phyloP scores from a whole-genome alignment of 257 asterid species.

The Buddleja alternifolia region DNA sequence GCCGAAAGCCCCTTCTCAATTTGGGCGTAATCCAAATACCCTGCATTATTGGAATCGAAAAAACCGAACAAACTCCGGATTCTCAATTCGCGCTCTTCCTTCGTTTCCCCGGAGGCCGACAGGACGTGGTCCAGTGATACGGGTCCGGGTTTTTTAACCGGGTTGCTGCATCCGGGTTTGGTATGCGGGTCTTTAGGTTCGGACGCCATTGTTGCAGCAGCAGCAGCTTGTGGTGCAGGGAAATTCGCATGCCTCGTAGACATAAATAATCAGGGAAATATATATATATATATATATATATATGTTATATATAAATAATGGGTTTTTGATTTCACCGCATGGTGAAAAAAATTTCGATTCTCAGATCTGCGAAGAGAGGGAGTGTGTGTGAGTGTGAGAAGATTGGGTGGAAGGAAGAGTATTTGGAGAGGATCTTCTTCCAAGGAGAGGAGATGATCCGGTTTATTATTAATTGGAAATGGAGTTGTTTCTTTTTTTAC shows the following conservation, averaged over 20 bases:
- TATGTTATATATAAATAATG: too few relatives aligned
- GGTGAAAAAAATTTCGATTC: not conserved
- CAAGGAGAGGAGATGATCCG: conserved; percentile 45
- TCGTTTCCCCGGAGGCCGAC: conserved; percentile 80
- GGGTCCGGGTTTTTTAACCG: conserved; percentile 85
- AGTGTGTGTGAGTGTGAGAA: not conserved
- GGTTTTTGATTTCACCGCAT: conserved; percentile 25
- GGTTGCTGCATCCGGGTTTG: conserved; percentile 74
- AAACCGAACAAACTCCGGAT: conserved; percentile 73
- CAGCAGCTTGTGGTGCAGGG: conserved; percentile 50
- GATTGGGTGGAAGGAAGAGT: conserved; percentile 30
- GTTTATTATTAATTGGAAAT: conserved; percentile 29
- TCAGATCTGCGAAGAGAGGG: conserved; percentile 41
- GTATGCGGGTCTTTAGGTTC: conserved; percentile 31
- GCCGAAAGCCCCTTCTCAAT: conserved; percentile 91
- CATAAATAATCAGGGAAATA: conserved; percentile 24
- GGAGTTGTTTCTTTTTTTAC: not conserved
- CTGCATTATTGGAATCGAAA: conserved; percentile 72
- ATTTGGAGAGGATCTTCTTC: conserved; percentile 43
- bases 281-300: too few relatives aligned
- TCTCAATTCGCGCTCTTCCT: conserved; percentile 79
- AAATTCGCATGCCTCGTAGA: conserved; percentile 62
- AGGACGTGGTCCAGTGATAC: conserved; percentile 86
- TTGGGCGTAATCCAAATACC: conserved; percentile 68
- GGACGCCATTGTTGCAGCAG: conserved; percentile 50